A percentile compares a stretch with the other conserved stretches of the same genome.
phyloP scores from a whole-genome alignment of 345 rosid genomes.

The Hibiscus mutabilis region DNA sequence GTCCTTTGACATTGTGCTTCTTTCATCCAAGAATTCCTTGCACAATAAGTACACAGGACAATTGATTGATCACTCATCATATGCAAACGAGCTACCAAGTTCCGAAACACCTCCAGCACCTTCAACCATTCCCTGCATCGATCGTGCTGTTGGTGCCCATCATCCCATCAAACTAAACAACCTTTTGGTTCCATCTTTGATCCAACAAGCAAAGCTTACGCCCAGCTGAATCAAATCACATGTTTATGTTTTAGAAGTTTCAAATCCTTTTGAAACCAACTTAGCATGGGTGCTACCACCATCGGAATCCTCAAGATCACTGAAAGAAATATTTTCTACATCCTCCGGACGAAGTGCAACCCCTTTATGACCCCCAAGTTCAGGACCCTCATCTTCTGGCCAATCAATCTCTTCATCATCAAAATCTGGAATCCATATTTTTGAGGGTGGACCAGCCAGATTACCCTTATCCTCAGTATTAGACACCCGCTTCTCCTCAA shows the following conservation, averaged over 20 bases:
- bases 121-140: neutral
- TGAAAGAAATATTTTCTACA: slow-evolving; percentile 85
- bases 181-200: neutral
- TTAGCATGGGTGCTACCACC: slow-evolving; percentile 34
- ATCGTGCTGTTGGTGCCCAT: neutral
- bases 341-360: slow-evolving; percentile 32
- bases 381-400: slow-evolving; percentile 75
- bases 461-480: slow-evolving; percentile 30
- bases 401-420: slow-evolving; percentile 69
- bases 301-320: slow-evolving; percentile 83
- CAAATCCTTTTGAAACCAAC: slow-evolving; percentile 14
- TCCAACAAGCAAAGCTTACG: slow-evolving; percentile 21
- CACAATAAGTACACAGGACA: slow-evolving; percentile 17
- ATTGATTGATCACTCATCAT: slow-evolving; percentile 14
- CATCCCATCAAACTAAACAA: neutral
- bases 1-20: neutral
- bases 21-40: neutral
- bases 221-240: slow-evolving; percentile 7
- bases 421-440: slow-evolving; percentile 34
- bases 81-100: slow-evolving; percentile 15
- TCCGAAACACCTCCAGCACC: slow-evolving; percentile 1
- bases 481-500: slow-evolving; percentile 44
- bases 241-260: slow-evolving; percentile 13
- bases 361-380: slow-evolving; percentile 29
- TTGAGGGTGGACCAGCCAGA: slow-evolving; percentile 24